A percentile compares a stretch with the other conserved stretches of the same genome.
These are phyloP conservation scores for Naematelia encephala DNA, from an alignment of 768 basidiomycete genomes.

Conservation along the genomic window DNA sequence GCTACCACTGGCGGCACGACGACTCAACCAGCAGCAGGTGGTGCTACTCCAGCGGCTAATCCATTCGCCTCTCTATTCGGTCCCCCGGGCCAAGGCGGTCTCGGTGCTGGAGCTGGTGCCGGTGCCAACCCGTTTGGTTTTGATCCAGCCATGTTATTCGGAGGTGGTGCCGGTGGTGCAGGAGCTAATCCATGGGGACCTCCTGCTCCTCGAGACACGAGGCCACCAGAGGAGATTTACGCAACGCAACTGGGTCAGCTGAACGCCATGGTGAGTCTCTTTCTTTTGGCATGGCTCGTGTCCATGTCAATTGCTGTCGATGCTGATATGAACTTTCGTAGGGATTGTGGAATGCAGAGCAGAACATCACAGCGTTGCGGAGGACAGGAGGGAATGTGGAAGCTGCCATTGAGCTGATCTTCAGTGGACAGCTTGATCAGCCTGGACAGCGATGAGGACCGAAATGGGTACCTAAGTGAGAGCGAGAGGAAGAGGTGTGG, in stretches of 20 bases:
- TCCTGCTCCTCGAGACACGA: constrained; percentile 60
- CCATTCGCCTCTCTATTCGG: constrained; percentile 22
- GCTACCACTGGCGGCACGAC: neutral
- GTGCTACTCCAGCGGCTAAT: constrained; percentile 10
- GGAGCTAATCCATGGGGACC: constrained; percentile 39
- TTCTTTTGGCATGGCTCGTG: neutral
- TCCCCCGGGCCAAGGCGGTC: neutral
- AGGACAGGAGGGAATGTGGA: constrained; percentile 93
- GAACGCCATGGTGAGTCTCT: constrained; percentile 70
- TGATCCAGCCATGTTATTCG: neutral
- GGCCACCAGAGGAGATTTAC: constrained; percentile 87
- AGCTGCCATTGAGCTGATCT: constrained; percentile 86
- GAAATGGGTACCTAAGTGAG: neutral
- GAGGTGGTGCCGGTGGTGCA: constrained; percentile 7
- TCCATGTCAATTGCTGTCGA: no score
- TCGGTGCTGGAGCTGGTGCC: constrained; percentile 6
- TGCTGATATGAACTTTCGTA: constrained; percentile 9
- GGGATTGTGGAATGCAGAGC: constrained; percentile 72
- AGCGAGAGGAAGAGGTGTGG: no score
- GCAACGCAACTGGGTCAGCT: constrained; percentile 65
- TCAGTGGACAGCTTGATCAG: constrained; percentile 59
- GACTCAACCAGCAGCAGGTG: constrained; percentile 2
- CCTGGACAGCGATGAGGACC: neutral
- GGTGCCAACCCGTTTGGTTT: constrained; percentile 8
- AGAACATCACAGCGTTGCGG: constrained; percentile 84